Percentiles rank a stretch among this genome's conserved stretches.
phyloP scores from a whole-genome alignment of 352 stramenopile species.

The Elongisporangium anandrum region DNA sequence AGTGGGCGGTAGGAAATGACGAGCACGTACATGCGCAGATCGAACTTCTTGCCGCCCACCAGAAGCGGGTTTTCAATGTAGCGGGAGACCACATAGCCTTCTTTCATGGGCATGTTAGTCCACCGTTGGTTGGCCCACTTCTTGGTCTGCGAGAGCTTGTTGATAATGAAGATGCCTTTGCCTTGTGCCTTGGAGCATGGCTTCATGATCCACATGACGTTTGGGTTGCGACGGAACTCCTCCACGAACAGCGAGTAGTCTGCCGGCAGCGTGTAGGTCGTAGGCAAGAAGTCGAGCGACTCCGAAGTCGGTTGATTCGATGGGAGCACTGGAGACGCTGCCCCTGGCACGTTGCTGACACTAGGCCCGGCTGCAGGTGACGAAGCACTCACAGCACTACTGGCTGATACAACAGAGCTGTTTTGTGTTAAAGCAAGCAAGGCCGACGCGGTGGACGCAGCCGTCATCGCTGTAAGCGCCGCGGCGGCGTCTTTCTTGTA shows the following conservation, averaged over 20 bases:
- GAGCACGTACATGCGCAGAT: constrained; percentile 91
- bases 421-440: not conserved
- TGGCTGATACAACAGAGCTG: not conserved
- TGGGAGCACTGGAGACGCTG: not conserved
- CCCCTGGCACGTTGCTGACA: not conserved
- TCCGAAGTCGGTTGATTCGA: constrained; percentile 4
- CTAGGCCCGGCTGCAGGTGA: not conserved
- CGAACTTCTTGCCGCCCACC: constrained; percentile 92
- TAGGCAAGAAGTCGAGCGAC: constrained; percentile 78
- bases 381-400: not conserved
- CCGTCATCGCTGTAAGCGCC: not conserved
- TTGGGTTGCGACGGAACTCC: constrained; percentile 79
- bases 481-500: constrained; percentile 64
- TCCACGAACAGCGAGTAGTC: constrained; percentile 94
- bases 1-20: constrained; percentile 88
- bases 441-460: not conserved
- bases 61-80: constrained; percentile 91
- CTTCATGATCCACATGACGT: constrained; percentile 95
- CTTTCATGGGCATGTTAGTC: constrained; percentile 68
- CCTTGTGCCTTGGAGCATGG: constrained; percentile 86
- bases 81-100: constrained; percentile 85
- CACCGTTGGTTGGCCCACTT: constrained; percentile 82
- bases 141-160: constrained; percentile 90
- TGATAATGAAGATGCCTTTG: constrained; percentile 93
- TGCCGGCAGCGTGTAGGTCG: constrained; percentile 90